phyloP scores from a whole-genome alignment of 768 basidiomycete species.

The Rhodosporidiobolus odoratus region DNA sequence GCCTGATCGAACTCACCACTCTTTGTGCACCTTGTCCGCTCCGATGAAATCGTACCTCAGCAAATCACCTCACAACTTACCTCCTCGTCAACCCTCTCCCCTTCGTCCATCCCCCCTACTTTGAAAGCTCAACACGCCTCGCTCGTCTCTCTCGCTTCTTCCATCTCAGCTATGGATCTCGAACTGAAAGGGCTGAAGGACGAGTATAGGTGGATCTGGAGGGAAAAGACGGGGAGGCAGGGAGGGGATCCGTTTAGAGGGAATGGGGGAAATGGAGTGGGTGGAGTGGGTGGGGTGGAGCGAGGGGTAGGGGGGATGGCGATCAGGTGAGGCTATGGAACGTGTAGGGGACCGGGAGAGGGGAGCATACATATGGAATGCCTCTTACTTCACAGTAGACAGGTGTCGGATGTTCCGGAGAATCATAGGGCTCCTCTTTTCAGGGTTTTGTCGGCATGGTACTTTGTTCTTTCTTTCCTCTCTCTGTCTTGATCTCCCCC shows the following conservation, averaged over 20 bases:
- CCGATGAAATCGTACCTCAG: slow-evolving; percentile 10
- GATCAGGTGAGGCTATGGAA: too few species aligned
- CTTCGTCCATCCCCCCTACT: slow-evolving; percentile 31
- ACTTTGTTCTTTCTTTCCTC: too few species aligned
- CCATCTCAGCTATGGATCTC: slow-evolving; percentile 28
- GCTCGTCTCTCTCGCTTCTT: slow-evolving; percentile 35
- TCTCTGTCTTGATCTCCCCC: too few species aligned
- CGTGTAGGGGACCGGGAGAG: too few species aligned
- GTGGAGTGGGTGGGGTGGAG: slow-evolving; percentile 10
- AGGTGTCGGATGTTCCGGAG: too few species aligned
- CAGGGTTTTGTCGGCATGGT: too few species aligned
- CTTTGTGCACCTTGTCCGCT: background rate
- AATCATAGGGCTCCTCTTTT: too few species aligned
- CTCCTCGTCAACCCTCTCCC: slow-evolving; percentile 3
- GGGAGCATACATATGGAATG: too few species aligned
- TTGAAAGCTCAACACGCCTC: slow-evolving; percentile 40
- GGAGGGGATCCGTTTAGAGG: slow-evolving; percentile 34
- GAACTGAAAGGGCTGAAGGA: slow-evolving; percentile 37
- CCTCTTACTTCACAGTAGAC: too few species aligned
- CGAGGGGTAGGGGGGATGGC: slow-evolving; percentile 15
- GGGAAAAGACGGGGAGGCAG: slow-evolving; percentile 38
- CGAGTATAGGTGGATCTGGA: slow-evolving; percentile 36
- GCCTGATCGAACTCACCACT: too few species aligned
- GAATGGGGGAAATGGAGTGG: too few species aligned
- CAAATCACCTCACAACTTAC: slow-evolving; percentile 28